Evolutionary conservation across 805 yeast genomes (phyloP), one percentile per base, ranked within the genome.

Genomic region (Candida lessepsii): DNA sequence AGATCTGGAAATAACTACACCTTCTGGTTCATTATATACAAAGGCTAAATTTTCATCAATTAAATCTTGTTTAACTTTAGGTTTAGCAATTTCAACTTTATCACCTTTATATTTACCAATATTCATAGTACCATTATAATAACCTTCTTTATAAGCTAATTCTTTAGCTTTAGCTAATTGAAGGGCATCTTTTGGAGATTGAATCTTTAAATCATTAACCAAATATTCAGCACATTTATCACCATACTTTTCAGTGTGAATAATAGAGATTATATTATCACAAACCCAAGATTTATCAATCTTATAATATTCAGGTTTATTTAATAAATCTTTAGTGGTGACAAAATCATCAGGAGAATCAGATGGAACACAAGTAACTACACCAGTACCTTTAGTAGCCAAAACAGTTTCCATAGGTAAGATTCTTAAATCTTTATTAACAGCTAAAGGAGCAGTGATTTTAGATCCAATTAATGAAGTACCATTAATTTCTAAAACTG

Each of bases 361-460:
- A n/a, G 96, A 83, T 47, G 98, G 99, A 48, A 90, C 98, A 73
- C 96, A 93, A 5, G 98, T 91, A 43, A 93, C 99, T 33, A 93
- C 97, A 73, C 98, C 99, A 33, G 98, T 93, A 77, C 99, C 99
- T 73, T 93, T 93, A 41, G 81, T 75, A 29, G 96, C 95, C 62
- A 91, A 74, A 41, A 93, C 91, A 27, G 97, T 88, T 66, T 91
- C 98, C 99, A 93, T 93, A 52, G 99, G 99, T 50, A 93, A 76
- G 42, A 93, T 84, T 55, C 93, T 76, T 50, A 93, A 71, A 52
- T 82, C 78, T 39, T 78, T 70, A 61, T 80, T 71, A 16, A 73
- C 73, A 9, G 96, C 78, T 51, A 85, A 70, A 40, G 98, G 98
- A 25, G 98, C 95, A 51, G 71, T 66, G 56, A 93, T 85, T 67